Conservation (phyloP, 495 filamentous ascomycete genomes). For the Talaromyces adpressus region DNA sequence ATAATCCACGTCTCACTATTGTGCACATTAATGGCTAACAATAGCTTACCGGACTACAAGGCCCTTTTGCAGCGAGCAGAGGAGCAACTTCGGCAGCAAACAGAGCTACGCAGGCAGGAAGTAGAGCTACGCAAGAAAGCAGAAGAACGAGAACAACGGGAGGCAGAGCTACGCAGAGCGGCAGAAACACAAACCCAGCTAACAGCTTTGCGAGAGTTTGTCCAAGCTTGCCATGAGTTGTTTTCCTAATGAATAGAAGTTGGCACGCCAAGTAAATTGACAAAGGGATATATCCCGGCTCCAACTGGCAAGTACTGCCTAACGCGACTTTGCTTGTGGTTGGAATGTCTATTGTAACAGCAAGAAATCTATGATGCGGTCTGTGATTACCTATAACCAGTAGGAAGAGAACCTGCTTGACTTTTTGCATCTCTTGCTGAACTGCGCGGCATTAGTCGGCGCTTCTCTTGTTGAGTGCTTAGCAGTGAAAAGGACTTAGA, state of each 20-base stretch:
- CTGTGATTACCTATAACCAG: constrained; percentile 17
- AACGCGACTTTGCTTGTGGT: constrained; percentile 21
- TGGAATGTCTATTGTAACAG: constrained; percentile 20
- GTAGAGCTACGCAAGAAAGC: not conserved
- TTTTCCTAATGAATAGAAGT: constrained; percentile 20
- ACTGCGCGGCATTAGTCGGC: constrained; percentile 16
- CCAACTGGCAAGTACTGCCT: constrained; percentile 25
- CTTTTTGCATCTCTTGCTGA: constrained; percentile 16
- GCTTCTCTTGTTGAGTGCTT: constrained; percentile 13
- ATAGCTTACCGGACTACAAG: constrained; percentile 13
- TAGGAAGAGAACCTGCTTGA: constrained; percentile 9
- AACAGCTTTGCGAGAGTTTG: constrained; percentile 30
- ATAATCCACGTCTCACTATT: too few species aligned
- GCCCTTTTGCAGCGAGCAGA: constrained; percentile 6
- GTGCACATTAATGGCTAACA: constrained; percentile 7
- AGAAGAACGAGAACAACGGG: too few species aligned
- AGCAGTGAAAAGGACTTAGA: constrained; percentile 28
- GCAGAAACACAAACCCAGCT: constrained; percentile 13
- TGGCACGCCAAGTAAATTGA: constrained; percentile 19
- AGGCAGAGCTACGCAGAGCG: not conserved
- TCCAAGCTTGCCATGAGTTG: constrained; percentile 25
- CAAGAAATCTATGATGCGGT: constrained; percentile 22
- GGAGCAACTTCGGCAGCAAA: constrained; percentile 3
- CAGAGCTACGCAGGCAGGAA: not conserved
- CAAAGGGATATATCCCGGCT: constrained; percentile 20